Conservation (phyloP, 345 rosid species). For the Psidium guajava region DNA sequence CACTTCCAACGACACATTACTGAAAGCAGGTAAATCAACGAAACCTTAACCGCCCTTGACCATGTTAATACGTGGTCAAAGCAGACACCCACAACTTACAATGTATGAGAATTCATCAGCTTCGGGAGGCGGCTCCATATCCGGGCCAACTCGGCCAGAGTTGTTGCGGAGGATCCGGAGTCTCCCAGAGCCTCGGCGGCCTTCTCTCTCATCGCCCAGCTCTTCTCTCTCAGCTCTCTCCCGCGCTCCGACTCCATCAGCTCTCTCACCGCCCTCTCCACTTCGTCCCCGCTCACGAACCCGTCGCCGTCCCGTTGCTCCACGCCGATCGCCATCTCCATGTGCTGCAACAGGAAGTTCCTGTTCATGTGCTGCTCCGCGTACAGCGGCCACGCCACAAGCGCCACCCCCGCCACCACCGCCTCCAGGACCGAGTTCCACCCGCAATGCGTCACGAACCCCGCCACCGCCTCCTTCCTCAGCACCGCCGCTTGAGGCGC, state of each 20-base stretch:
- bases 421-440: slow-evolving; percentile 15
- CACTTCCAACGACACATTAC: neutral
- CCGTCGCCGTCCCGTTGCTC: neutral
- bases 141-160: neutral
- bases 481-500: slow-evolving; percentile 9
- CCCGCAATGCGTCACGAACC: slow-evolving; percentile 16
- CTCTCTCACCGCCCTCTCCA: slow-evolving; percentile 4
- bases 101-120: neutral
- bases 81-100: neutral
- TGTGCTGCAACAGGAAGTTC: slow-evolving; percentile 2
- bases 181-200: slow-evolving; percentile 1
- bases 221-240: neutral
- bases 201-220: neutral
- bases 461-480: neutral
- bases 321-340: slow-evolving; percentile 7
- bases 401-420: slow-evolving; percentile 5
- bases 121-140: neutral
- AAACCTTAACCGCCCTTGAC: neutral
- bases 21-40: neutral
- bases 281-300: slow-evolving; percentile 1
- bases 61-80: neutral
- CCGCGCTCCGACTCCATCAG: slow-evolving; percentile 4
- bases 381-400: slow-evolving; percentile 9
- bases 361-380: slow-evolving; percentile 8
- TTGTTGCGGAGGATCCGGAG: neutral